Base-by-base conservation (phyloP, 179 eudicot species). In the Beta macrorhiza region DNA sequence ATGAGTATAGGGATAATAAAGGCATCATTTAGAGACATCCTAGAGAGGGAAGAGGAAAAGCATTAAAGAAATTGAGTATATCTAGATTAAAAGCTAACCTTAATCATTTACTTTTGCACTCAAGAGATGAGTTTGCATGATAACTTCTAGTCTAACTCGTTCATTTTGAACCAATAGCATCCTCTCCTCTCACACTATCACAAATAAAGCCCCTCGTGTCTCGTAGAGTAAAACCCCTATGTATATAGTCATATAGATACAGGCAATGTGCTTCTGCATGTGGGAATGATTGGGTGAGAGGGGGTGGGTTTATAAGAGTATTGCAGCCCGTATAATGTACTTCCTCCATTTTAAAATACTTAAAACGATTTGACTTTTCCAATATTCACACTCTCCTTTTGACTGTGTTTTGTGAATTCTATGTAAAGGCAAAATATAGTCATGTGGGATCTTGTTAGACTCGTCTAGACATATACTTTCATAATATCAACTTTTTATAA, bases 261-360 rank as follows among this genome's bases (percentile, higher is more conserved):
- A 72, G 7, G 44, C 17, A 72, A 22, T 22, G 58, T 49, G 44
- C 22, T 49, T 10, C 44, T 42, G 5, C 52, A 25, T 15, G n/a
- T 74, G 22, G 37, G 9, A 51, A 72, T 51, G 73, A 20, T 20
- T 69, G 73, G 16, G 15, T n/a, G 55, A 55, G 56, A 5, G 15
- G 4, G 67, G 12, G 37, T 42, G 8, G 16, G 29, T 32, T 25
- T 5, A 55, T 62, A 20, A 65, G 9, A 25, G 32, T 44, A 6
- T 57, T 65, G 68, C 74, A 81, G 57, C 53, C 65, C 67, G 58
- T 57, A 55, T 32, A 19, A 59, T 53, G 13, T 20, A 51, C 32
- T 29, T 29, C 32, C 32, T 29, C 32, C 32, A 29, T 29, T 29
- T 29, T 29, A 29, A 29, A 29, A 29, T 29, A 29, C 32, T 29